Base-by-base conservation (phyloP, 306 rosid species). In the Cucumis hystrix region DNA sequence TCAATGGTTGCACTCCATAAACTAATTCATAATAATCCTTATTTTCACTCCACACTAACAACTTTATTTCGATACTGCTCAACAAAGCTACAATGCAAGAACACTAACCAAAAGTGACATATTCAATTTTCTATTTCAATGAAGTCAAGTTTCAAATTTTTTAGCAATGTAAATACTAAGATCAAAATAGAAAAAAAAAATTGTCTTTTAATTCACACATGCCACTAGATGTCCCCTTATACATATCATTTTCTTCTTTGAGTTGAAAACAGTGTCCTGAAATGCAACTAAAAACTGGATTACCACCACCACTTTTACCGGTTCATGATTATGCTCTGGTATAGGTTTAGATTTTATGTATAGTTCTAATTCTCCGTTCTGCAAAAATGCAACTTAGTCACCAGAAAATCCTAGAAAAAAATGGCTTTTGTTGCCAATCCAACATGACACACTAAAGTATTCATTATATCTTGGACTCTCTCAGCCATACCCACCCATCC, bases 221-320 rank as follows among this genome's bases (percentile, higher is more conserved):
- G n/a, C n/a, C n/a, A n/a, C n/a, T n/a, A n/a, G n/a, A n/a, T n/a
- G n/a, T n/a, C n/a, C n/a, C n/a, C 11, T 43, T 5, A 43, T 49
- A 76, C 67, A 33, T 79, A 95, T 96, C 97, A 84, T n/a, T n/a
- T 95, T 95, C 82, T 92, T 95, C 61, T 88, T 92, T 13, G 99
- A 90, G 47, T 90, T 87, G 86, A 87, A 84, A 79, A 94, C 90
- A 3, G 87, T 55, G 25, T 92, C 99, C 67, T 88, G 79, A 66
- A 95, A 85, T 88, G 81, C 41, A n/a, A n/a, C n/a, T n/a, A n/a
- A n/a, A n/a, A n/a, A n/a, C n/a, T n/a, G n/a, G n/a, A n/a, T n/a
- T n/a, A 90, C 88, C 0, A 95, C 99, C 30, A 95, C 91, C 28
- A 95, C 96, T 86, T 90, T 92, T 52, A 95, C 96, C 58, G 97